Base-by-base conservation (phyloP, 2,329 filamentous ascomycete genomes). In the Pseudogymnoascus sp. region DNA sequence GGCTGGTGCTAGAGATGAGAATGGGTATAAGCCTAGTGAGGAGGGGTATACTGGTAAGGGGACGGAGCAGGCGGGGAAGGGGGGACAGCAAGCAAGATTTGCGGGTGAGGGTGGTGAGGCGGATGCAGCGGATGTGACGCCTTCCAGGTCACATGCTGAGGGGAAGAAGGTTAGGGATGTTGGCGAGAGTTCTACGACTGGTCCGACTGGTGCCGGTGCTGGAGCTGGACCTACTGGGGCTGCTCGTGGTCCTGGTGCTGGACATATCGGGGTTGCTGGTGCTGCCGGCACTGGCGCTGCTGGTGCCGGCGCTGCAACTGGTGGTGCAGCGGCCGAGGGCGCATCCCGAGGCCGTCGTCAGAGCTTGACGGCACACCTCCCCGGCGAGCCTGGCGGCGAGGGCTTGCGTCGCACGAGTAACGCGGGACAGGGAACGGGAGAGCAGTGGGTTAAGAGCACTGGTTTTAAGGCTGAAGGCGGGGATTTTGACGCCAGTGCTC, bases 401-500 rank as follows among this genome's bases (percentile, higher is more conserved):
- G 65, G 65, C 23, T 46, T 62, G 31, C 63, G 65, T 61, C 65
- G 64, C 11, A 68, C 76, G 68, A 77, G 74, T 65, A 23, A 23
- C 12, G 69, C 72, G 9, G 73, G 74, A 12, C 75, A 79, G 65
- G 81, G 80, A 1, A 84, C 81, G 0, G 84, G 84, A 5, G 81
- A 85, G 71, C 70, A 82, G 68, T 82, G 82, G 64, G 78, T 87
- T 66, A 83, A 81, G 73, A 81, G 79, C 21, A 80, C 78, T 0
- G 87, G 87, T 0, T 72, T 88, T 28, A 75, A 77, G 36, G 84
- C 85, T 14, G 86, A 90, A 40, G 87, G 87, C 0, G 87, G 87
- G 5, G 79, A 89, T 68, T 88, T 89, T 70, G 87, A 89, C 68
- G 85, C 83, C 3, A 76, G 80, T 6, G 82, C 82, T 64, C 82